Evolutionary conservation across 345 rosid species (phyloP), one percentile per base, ranked within the genome.

Genomic region (Crucihimalaya himalaica): DNA sequence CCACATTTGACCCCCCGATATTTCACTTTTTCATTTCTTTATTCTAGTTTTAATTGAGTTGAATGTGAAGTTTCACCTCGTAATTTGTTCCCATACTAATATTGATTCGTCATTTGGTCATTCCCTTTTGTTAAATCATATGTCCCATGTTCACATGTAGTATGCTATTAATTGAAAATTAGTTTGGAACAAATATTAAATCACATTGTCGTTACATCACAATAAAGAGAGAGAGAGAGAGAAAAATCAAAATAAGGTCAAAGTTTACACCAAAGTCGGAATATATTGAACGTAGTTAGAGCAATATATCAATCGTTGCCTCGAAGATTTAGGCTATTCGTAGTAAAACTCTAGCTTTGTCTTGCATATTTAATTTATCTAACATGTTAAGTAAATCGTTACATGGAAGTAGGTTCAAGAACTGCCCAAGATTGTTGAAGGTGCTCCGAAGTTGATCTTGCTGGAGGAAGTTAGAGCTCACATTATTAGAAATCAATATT

Each of bases 1-100:
- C 62, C 73, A 85, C 82, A 73, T 70, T 77, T 81, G 82, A 84
- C 83, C 82, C 63, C 78, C 73, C 62, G 34, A 42, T 43, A 73
- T 78, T 68, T 63, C 66, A 54, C 60, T 46, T 46, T 75, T 46
- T 2, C 46, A 45, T 43, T 20, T 70, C 10, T 34, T 54, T 69
- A 18, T 55, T 56, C 63, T 47, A 19, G 20, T 55, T 70, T 35
- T 70, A 29, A 20, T 69, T 46, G 71, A 70, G 55, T 76, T 19
- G 73, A 69, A 46, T 62, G 43, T 46, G 66, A 76, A 25, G 65
- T 70, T 76, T 63, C 65, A 69, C 80, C 80, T 75, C 74, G 64
- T 75, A 75, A 68, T 68, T 68, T 75, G 69, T 75, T 50, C 68
- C 62, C 50, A 53, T 69, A 18, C 58, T 32, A 25, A 18, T 19